A percentile compares a stretch with the other conserved stretches of the same genome.
phyloP scores from a whole-genome alignment of 75 land plant genomes.

The Cunninghamia lanceolata region DNA sequence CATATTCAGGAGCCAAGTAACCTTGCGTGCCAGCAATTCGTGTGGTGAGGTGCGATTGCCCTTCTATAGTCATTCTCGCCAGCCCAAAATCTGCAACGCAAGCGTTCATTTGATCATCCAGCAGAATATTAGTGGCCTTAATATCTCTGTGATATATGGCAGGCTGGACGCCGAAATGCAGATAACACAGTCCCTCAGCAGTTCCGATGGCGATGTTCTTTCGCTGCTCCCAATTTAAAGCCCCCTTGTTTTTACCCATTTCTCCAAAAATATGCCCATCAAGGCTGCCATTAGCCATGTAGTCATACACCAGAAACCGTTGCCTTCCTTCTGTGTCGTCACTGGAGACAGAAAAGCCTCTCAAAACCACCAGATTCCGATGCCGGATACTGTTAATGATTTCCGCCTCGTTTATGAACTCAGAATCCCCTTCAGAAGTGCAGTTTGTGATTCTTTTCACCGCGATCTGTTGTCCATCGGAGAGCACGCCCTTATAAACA shows the following conservation, averaged over 20 bases:
- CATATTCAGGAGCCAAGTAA: conserved; percentile 41
- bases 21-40: conserved; percentile 28
- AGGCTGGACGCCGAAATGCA: conserved; percentile 43
- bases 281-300: too few relatives aligned
- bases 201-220: conserved; percentile 65
- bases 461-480: conserved; percentile 48
- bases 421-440: conserved; percentile 55
- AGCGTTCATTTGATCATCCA: conserved; percentile 44
- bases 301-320: too few relatives aligned
- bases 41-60: conserved; percentile 15
- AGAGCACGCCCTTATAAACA: conserved; percentile 59
- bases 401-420: conserved; percentile 78
- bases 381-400: conserved; percentile 79
- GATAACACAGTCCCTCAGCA: conserved; percentile 55
- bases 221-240: conserved; percentile 70
- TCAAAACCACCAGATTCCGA: conserved; percentile 64
- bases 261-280: conserved; percentile 48
- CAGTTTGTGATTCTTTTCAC: conserved; percentile 64
- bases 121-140: too few relatives aligned
- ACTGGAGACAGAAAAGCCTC: too few relatives aligned
- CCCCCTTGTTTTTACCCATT: neutral
- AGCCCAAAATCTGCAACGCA: conserved; percentile 54
- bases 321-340: too few relatives aligned
- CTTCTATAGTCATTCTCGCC: conserved; percentile 19
- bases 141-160: too few relatives aligned